These are phyloP conservation scores for Chalaropsis thielavioides DNA, from an alignment of 2,329 filamentous ascomycete species.

Conservation along the genomic window DNA sequence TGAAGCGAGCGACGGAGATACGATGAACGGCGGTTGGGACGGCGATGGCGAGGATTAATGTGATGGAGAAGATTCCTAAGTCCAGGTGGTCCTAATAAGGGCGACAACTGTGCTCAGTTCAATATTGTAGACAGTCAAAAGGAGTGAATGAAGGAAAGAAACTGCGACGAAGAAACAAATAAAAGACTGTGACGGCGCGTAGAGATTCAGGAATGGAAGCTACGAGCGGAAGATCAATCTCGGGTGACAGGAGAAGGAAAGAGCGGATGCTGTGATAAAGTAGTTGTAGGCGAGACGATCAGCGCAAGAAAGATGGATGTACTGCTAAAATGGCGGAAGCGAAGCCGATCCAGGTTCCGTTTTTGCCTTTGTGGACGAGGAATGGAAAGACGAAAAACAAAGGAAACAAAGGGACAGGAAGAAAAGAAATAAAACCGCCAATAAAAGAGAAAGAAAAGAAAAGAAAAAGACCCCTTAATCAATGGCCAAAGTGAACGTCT, in stretches of 20 bases:
- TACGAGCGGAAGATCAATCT: neutral
- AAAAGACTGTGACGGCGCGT: neutral
- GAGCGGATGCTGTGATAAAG: neutral
- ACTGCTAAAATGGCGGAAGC: constrained; percentile 1
- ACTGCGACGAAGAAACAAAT: neutral
- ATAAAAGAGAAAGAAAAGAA: constrained; percentile 2
- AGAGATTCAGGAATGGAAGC: neutral
- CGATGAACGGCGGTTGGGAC: neutral
- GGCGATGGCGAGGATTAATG: neutral
- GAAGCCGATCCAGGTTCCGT: constrained; percentile 10
- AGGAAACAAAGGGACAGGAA: constrained; percentile 18
- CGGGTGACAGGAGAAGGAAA: neutral
- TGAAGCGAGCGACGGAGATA: neutral
- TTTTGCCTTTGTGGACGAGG: constrained; percentile 4
- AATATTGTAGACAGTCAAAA: neutral
- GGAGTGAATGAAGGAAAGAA: neutral
- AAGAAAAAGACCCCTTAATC: constrained; percentile 8
- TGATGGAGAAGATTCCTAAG: neutral
- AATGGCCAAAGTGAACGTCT: neutral
- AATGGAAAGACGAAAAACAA: constrained; percentile 17
- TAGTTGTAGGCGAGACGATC: neutral
- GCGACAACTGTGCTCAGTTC: neutral
- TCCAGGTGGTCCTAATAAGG: neutral
- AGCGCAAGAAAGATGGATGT: neutral
- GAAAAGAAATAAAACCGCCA: constrained; percentile 14